Evolutionary conservation across 2,329 filamentous ascomycete species (phyloP), one percentile per base, ranked within the genome.

Genomic region (Fusarium floridanum): DNA sequence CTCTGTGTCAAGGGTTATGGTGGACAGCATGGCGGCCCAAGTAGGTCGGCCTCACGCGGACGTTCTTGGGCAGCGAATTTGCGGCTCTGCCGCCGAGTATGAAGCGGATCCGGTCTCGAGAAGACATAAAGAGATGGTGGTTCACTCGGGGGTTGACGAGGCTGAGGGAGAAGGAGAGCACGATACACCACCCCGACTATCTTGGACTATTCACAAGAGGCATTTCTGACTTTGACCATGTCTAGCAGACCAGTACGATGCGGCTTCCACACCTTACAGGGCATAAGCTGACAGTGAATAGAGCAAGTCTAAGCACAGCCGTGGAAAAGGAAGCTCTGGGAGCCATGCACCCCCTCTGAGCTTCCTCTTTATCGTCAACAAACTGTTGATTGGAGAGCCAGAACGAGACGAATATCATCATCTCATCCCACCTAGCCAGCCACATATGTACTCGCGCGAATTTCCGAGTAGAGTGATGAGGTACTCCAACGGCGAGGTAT

Each of bases 321-420:
- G 45, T 9, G 64, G 68, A 64, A 77, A 64, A 50, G 70, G 22
- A 16, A 64, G 68, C 57, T 63, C 61, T 17, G 62, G 55, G 5
- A 70, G 16, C 36, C 66, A 61, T 11, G 24, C 34, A 3, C 17
- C 4, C 7, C 20, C 29, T 14, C 64, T 79, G 2, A 81, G 77
- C 37, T 86, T 86, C 64, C 70, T 85, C 2, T 86, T 86, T 29
- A 77, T 83, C 4, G 78, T 85, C 53, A 84, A 84, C 67, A 81
- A 84, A 45, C 74, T 85, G 5, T 7, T 64, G 2, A 66, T 83
- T 24, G 50, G 74, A 8, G 55, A 56, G 7, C 74, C 73, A 8
- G 63, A 55, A 0, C 10, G 22, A 4, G 61, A 76, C 5, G 24
- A 41, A 1, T 70, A 74, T 17, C 50, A 62, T n/a, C 83, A 84